Conservation (phyloP, 2,329 filamentous ascomycete species). For the Fusarium mangiferae region DNA sequence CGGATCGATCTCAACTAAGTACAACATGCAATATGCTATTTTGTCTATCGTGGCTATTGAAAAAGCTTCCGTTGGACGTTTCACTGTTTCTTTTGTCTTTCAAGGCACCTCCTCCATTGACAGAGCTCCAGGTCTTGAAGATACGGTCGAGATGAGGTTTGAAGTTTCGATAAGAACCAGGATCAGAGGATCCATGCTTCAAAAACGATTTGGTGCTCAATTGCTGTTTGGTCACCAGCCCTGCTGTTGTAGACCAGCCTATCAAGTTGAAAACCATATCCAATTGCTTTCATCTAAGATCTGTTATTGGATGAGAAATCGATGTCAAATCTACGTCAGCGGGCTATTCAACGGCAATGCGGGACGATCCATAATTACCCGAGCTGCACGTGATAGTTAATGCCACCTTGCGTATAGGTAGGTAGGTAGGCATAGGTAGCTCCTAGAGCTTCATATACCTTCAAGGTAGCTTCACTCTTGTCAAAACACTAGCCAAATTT, state of each 20-base stretch:
- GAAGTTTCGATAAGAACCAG: not conserved
- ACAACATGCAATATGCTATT: no score
- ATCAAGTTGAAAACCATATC: not conserved
- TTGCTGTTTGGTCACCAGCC: not conserved
- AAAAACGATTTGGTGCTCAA: not conserved
- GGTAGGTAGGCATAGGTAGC: no score
- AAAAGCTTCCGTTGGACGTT: not conserved
- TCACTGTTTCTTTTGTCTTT: not conserved
- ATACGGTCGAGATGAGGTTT: not conserved
- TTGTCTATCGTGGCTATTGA: not conserved
- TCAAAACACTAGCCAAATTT: not conserved
- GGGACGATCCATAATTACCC: slow-evolving; percentile 23
- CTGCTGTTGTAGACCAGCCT: not conserved
- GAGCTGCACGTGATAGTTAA: slow-evolving; percentile 33
- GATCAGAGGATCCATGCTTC: not conserved
- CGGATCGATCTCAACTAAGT: not conserved
- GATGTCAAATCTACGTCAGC: slow-evolving; percentile 9
- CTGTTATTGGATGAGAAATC: not conserved
- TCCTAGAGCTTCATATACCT: no score
- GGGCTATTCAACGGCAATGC: not conserved
- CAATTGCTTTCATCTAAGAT: not conserved
- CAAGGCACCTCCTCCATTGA: not conserved
- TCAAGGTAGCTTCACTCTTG: not conserved
- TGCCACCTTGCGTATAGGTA: slow-evolving; percentile 29
- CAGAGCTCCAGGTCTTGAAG: not conserved